Evolutionary conservation across 768 basidiomycete genomes (phyloP).

Genomic region (Hygrophoropsis aurantiaca): DNA sequence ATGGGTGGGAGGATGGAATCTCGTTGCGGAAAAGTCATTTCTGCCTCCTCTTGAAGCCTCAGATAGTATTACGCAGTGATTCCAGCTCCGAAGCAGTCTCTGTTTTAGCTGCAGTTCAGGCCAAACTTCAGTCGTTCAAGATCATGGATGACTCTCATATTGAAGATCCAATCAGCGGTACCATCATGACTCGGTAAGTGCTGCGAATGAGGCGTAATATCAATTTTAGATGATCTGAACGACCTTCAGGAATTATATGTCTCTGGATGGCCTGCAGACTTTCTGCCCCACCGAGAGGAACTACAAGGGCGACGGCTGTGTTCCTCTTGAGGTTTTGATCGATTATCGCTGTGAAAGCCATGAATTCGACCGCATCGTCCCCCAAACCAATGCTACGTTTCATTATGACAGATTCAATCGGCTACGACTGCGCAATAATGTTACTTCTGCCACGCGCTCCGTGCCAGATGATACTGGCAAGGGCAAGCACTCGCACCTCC

Average conservation of each 20-base stretch:
- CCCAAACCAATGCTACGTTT: constrained; percentile 81
- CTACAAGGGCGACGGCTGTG: constrained; percentile 48
- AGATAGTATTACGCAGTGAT: constrained; percentile 76
- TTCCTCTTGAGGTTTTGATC: constrained; percentile 90
- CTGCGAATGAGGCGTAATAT: background rate
- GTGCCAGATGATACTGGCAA: constrained; percentile 32
- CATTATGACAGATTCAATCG: constrained; percentile 96
- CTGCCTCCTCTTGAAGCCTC: constrained; percentile 87
- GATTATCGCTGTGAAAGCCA: constrained; percentile 80
- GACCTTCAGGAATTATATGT: constrained; percentile 65
- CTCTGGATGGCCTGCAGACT: constrained; percentile 79
- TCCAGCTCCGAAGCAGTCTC: constrained; percentile 54
- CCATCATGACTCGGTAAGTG: constrained; percentile 78
- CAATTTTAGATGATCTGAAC: constrained; percentile 2
- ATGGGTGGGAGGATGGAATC: constrained; percentile 74
- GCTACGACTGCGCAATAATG: constrained; percentile 73
- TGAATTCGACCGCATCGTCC: constrained; percentile 86
- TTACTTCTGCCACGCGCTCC: constrained; percentile 50
- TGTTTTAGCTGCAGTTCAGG: constrained; percentile 76
- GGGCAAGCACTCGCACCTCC: constrained; percentile 46
- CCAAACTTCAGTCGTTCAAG: constrained; percentile 72
- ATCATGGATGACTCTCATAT: constrained; percentile 79
- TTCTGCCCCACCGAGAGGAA: constrained; percentile 67
- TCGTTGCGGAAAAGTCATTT: constrained; percentile 71
- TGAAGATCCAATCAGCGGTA: constrained; percentile 82